phyloP scores from a whole-genome alignment of 768 basidiomycete species.

The Chalciporus pseudorubinellus region DNA sequence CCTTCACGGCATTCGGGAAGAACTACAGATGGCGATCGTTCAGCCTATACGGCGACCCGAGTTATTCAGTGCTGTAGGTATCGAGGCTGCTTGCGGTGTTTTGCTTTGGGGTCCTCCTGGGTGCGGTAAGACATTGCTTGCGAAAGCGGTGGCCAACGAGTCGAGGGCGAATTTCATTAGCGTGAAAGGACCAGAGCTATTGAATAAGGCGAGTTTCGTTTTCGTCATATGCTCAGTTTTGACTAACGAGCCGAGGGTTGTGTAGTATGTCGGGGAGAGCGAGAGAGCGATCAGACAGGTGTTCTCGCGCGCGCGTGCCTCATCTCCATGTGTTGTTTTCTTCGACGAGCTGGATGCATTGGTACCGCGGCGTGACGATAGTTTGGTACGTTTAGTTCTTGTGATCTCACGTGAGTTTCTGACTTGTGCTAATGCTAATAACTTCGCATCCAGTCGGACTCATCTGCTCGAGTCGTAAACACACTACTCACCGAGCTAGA shows the following conservation, averaged over 20 bases:
- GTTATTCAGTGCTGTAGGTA: slow-evolving; percentile 84
- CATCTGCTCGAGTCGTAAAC: slow-evolving; percentile 87
- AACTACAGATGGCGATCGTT: slow-evolving; percentile 96
- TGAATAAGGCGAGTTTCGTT: slow-evolving; percentile 77
- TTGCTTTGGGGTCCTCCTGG: slow-evolving; percentile 99
- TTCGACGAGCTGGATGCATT: slow-evolving; percentile 94
- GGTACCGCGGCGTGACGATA: slow-evolving; percentile 88
- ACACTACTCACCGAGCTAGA: slow-evolving; percentile 93
- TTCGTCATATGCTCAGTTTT: not conserved
- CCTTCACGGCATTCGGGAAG: slow-evolving; percentile 79
- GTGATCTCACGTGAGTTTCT: not conserved
- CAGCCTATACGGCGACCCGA: slow-evolving; percentile 91
- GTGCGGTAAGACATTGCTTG: slow-evolving; percentile 96
- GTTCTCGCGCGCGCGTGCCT: slow-evolving; percentile 90
- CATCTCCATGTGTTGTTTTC: slow-evolving; percentile 92
- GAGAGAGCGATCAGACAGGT: slow-evolving; percentile 93
- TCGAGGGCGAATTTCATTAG: slow-evolving; percentile 95
- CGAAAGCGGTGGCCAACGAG: slow-evolving; percentile 97
- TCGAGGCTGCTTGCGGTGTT: slow-evolving; percentile 89
- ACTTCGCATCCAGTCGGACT: slow-evolving; percentile 59
- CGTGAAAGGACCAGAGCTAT: slow-evolving; percentile 92
- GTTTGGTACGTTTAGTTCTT: slow-evolving; percentile 53
- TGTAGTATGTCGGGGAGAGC: slow-evolving; percentile 94
- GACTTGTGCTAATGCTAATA: no score
- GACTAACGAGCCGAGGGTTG: not conserved